These are phyloP conservation scores for Suillus paluster DNA, from an alignment of 768 basidiomycete genomes.

Conservation along the genomic window DNA sequence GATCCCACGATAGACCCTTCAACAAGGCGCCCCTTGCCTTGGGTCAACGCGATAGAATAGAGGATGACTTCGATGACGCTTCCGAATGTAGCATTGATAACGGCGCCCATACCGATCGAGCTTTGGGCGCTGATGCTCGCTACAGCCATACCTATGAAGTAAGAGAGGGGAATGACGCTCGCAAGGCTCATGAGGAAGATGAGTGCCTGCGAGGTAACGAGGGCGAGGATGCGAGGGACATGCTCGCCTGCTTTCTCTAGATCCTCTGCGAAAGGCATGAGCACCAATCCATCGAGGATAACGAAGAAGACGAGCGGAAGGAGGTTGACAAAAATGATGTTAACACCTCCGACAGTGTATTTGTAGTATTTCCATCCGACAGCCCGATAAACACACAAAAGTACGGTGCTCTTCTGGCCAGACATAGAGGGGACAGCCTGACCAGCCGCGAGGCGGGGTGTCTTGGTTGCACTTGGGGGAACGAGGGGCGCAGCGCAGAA, in stretches of 20 bases:
- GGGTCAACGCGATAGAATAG: conserved; percentile 87
- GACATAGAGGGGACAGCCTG: conserved; percentile 79
- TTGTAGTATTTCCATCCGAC: conserved; percentile 94
- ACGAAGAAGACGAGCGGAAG: conserved; percentile 93
- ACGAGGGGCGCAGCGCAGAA: conserved; percentile 89
- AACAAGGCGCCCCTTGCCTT: conserved; percentile 90
- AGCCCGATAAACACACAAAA: conserved; percentile 94
- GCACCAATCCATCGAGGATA: conserved; percentile 89
- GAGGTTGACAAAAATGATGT: conserved; percentile 97
- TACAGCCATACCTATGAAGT: conserved; percentile 99
- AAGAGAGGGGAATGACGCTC: conserved; percentile 95
- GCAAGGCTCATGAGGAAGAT: conserved; percentile 86
- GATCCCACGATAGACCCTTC: conserved; percentile 97
- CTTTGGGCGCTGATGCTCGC: conserved; percentile 99
- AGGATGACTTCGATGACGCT: conserved; percentile 98
- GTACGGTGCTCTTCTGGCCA: conserved; percentile 81
- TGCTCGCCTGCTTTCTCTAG: conserved; percentile 55
- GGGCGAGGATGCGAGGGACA: conserved; percentile 65
- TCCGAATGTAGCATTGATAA: conserved; percentile 99
- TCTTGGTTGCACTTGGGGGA: conserved; percentile 49
- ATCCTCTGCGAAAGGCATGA: conserved; percentile 73
- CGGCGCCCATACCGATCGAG: conserved; percentile 98
- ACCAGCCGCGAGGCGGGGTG: conserved; percentile 78
- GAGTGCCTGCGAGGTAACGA: conserved; percentile 73
- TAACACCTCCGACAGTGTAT: conserved; percentile 98